A percentile compares a stretch with the other conserved stretches of the same genome.
These are phyloP conservation scores for Trichophyton schoenleinii DNA, from an alignment of 2,329 filamentous ascomycete genomes.

Conservation along the genomic window DNA sequence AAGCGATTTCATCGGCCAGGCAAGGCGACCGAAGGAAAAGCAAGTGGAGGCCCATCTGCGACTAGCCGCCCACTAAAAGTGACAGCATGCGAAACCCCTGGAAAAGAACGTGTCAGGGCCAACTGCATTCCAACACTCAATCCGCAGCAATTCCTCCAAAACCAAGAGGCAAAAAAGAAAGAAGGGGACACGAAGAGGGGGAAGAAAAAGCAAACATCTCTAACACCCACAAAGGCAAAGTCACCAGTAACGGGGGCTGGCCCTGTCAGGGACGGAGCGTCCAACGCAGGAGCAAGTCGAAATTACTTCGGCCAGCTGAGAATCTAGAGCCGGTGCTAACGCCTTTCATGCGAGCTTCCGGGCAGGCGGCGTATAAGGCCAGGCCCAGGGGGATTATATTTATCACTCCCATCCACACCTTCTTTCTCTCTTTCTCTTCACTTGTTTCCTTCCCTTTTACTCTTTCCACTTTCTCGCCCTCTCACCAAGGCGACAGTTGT, in stretches of 20 bases:
- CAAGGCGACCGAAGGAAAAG: background rate
- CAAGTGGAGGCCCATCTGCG: background rate
- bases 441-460: background rate
- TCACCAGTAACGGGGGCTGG: background rate
- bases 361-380: background rate
- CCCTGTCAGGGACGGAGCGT: background rate
- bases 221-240: background rate
- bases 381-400: background rate
- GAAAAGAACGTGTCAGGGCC: background rate
- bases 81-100: background rate
- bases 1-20: background rate
- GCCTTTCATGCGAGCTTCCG: constrained; percentile 1
- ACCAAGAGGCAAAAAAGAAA: background rate
- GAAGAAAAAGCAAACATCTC: background rate
- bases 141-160: too few relatives aligned
- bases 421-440: background rate
- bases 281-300: background rate
- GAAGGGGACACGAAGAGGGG: background rate
- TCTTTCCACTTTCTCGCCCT: too few relatives aligned
- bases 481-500: background rate
- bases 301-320: background rate
- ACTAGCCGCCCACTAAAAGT: background rate
- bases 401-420: background rate
- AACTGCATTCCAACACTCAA: background rate
- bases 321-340: background rate